Conservation (phyloP, 441 rosid species). For the Macaranga tanarius region DNA sequence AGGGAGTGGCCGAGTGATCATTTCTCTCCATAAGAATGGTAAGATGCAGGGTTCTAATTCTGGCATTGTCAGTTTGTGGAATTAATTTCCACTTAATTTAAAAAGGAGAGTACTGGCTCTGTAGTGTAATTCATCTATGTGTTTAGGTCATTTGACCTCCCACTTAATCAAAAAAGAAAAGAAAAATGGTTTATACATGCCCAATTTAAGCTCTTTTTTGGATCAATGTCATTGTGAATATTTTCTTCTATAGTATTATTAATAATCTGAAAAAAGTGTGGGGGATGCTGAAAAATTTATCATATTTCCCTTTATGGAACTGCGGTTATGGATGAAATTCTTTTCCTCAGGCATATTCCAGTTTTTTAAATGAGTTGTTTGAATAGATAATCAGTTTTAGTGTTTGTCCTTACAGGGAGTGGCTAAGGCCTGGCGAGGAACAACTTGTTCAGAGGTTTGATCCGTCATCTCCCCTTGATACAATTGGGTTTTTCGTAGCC, state of each 20-base stretch:
- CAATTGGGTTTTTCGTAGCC: slow-evolving; percentile 94
- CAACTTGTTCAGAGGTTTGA: slow-evolving; percentile 91
- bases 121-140: too few relatives aligned
- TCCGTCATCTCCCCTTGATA: slow-evolving; percentile 80
- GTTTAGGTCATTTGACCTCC: too few relatives aligned
- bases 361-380: not conserved
- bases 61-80: too few relatives aligned
- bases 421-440: slow-evolving; percentile 93
- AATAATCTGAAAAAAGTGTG: not conserved
- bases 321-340: not conserved
- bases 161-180: too few relatives aligned
- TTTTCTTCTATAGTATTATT: too few relatives aligned
- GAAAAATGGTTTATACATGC: not conserved
- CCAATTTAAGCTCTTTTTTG: not conserved
- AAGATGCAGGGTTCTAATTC: too few relatives aligned
- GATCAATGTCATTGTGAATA: not conserved
- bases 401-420: slow-evolving; percentile 53
- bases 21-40: too few relatives aligned
- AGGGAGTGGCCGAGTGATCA: too few relatives aligned
- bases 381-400: not conserved
- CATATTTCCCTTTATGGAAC: not conserved
- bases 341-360: not conserved
- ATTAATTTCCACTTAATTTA: too few relatives aligned
- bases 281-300: not conserved
- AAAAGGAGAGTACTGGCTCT: too few relatives aligned